Evolutionary conservation across 345 rosid species (phyloP), one percentile per base, ranked within the genome.

Genomic region (Eucalyptus virginea): DNA sequence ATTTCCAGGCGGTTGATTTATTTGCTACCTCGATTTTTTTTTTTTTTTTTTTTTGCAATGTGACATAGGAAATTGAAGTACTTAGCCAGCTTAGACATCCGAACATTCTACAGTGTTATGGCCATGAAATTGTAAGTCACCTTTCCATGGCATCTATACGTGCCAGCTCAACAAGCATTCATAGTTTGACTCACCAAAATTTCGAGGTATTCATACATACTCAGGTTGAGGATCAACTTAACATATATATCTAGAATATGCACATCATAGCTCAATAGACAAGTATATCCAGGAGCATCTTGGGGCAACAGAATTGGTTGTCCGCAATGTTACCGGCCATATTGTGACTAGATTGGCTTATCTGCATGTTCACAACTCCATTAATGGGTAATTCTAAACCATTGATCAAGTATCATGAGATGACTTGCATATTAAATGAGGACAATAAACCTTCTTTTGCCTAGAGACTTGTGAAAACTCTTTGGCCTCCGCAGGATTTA

Each of bases 401-500:
- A 58, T 58, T 48, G 87, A 30, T 26, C 60, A 48, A 48, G 65
- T 10, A 50, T 24, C 40, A 48, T n/a, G 44, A 51, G 65, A 58
- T 24, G 65, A 58, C 65, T 58, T 58, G 65, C 65, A 58, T 58
- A 11, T 58, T 58, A 30, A 3, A 58, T 58, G 11, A 58, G n/a
- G 14, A 58, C 7, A 3, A 58, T 26, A 9, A n/a, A 11, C 65
- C 65, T 52, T 52, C 56, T 19, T 52, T 52, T 52, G 56, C 56
- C 23, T 52, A 18, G 9, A 19, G 56, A 18, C 65, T 26, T 60
- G n/a, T 26, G 28, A 60, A 60, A 60, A 11, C 15, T 60, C n/a
- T 60, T 14, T 62, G 34, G 72, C 14, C 30, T 30, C 5, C 81
- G 89, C 52, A 97, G 99, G 99, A 97, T 90, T 96, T 97, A 88